A percentile compares a stretch with the other conserved stretches of the same genome.
These are phyloP conservation scores for Carpinus fangiana DNA, from an alignment of 306 rosid genomes.

Conservation along the genomic window DNA sequence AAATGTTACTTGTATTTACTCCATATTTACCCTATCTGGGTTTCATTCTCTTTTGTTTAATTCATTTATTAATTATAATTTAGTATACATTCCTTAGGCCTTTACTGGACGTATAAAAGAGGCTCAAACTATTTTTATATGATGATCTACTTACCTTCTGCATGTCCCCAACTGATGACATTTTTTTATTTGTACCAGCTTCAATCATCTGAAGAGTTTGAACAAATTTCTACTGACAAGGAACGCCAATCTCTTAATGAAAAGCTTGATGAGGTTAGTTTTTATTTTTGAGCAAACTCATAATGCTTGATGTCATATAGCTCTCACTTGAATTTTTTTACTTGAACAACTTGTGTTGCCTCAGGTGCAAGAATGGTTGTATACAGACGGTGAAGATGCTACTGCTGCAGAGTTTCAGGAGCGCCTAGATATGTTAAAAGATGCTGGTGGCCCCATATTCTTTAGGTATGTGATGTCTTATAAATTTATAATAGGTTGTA, in stretches of 20 bases:
- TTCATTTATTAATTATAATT: not conserved
- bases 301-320: not conserved
- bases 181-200: slow-evolving; percentile 50
- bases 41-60: not conserved
- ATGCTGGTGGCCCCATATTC: slow-evolving; percentile 84
- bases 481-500: slow-evolving; percentile 16
- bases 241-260: slow-evolving; percentile 73
- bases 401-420: slow-evolving; percentile 80
- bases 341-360: slow-evolving; percentile 25
- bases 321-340: slow-evolving; percentile 7
- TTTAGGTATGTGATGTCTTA: slow-evolving; percentile 70
- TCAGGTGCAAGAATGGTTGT: slow-evolving; percentile 98
- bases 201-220: slow-evolving; percentile 71
- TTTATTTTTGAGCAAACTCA: slow-evolving; percentile 27
- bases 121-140: not conserved
- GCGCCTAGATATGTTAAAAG: slow-evolving; percentile 67
- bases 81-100: not conserved
- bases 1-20: not conserved
- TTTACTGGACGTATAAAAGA: not conserved
- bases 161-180: slow-evolving; percentile 5
- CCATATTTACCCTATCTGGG: not conserved
- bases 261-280: slow-evolving; percentile 87
- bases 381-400: slow-evolving; percentile 97
- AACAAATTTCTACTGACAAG: slow-evolving; percentile 66
- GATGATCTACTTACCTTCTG: not conserved